phyloP scores from a whole-genome alignment of 2,329 filamentous ascomycete species.

The Penicillium aurantiogriseum region DNA sequence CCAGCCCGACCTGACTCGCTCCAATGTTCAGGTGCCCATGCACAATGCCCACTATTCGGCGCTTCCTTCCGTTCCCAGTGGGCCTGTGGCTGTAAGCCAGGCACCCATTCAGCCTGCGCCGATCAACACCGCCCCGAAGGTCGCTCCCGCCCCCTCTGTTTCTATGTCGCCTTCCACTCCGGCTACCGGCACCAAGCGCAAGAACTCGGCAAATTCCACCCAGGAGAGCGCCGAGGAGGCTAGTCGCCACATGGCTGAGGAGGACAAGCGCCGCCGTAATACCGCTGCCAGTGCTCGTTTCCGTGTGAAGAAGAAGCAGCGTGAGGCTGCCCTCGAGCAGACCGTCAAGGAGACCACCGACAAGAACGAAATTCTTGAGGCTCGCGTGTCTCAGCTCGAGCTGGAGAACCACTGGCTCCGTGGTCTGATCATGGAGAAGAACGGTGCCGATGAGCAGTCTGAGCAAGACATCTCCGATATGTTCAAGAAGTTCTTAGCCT shows the following conservation, averaged over 20 bases:
- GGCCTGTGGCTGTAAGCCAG: conserved; percentile 17
- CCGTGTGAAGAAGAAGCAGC: conserved; percentile 94
- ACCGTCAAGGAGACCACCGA: conserved; percentile 80
- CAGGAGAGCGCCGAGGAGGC: conserved; percentile 63
- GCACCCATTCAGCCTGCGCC: conserved; percentile 19
- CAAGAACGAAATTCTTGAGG: conserved; percentile 72
- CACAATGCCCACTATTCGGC: conserved; percentile 26
- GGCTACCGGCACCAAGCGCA: conserved; percentile 35
- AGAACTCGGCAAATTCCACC: conserved; percentile 37
- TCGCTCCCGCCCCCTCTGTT: conserved; percentile 18
- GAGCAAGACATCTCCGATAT: conserved; percentile 49
- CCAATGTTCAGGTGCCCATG: conserved; percentile 26
- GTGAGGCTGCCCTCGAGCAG: conserved; percentile 79
- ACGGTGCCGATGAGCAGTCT: conserved; percentile 44
- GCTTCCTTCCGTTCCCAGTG: conserved; percentile 23
- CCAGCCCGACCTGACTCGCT: conserved; percentile 29
- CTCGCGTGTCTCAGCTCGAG: conserved; percentile 70
- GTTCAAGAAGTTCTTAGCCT: conserved; percentile 43
- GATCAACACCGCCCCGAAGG: conserved; percentile 10
- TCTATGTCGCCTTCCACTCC: conserved; percentile 15
- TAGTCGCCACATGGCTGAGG: conserved; percentile 74
- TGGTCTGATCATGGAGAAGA: conserved; percentile 78
- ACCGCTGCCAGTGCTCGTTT: conserved; percentile 89
- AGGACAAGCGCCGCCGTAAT: conserved; percentile 87
- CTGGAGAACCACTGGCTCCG: conserved; percentile 81